These are phyloP conservation scores for Mariannaea sp. DNA, from an alignment of 2,329 filamentous ascomycete genomes.

Conservation along the genomic window DNA sequence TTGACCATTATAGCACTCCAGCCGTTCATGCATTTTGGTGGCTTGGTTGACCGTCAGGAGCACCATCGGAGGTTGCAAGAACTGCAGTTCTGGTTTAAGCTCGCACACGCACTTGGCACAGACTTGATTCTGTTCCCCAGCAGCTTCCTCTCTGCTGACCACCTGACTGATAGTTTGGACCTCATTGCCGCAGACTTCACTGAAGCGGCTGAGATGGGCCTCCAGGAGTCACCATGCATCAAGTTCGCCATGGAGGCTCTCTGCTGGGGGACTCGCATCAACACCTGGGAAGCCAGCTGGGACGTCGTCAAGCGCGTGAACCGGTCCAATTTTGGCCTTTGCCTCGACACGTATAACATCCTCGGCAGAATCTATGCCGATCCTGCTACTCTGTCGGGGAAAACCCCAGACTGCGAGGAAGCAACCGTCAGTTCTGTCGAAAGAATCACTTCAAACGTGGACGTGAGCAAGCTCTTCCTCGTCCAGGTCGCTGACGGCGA, in stretches of 20 bases:
- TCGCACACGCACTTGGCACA: constrained; percentile 67
- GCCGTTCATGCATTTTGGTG: constrained; percentile 80
- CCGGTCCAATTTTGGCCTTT: constrained; percentile 74
- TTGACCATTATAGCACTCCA: constrained; percentile 69
- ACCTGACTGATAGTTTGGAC: constrained; percentile 52
- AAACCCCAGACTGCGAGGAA: constrained; percentile 58
- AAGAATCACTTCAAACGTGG: constrained; percentile 58
- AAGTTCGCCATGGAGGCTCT: constrained; percentile 76
- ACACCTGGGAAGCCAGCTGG: constrained; percentile 76
- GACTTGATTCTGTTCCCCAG: constrained; percentile 77
- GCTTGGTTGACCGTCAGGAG: constrained; percentile 64
- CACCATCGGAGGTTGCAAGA: constrained; percentile 64
- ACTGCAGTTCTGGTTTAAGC: constrained; percentile 70
- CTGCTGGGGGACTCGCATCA: constrained; percentile 71
- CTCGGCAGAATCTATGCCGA: constrained; percentile 73
- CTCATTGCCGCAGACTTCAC: constrained; percentile 66
- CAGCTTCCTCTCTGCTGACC: constrained; percentile 62
- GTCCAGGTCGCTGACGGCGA: constrained; percentile 79
- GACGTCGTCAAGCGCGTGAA: constrained; percentile 68
- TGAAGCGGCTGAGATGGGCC: constrained; percentile 70
- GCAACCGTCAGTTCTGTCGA: constrained; percentile 59
- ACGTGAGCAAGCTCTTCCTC: constrained; percentile 71
- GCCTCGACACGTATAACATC: constrained; percentile 80
- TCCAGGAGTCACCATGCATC: constrained; percentile 58
- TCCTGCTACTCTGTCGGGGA: constrained; percentile 58